Conservation (phyloP, 805 yeast genomes). For the Candida alai region DNA sequence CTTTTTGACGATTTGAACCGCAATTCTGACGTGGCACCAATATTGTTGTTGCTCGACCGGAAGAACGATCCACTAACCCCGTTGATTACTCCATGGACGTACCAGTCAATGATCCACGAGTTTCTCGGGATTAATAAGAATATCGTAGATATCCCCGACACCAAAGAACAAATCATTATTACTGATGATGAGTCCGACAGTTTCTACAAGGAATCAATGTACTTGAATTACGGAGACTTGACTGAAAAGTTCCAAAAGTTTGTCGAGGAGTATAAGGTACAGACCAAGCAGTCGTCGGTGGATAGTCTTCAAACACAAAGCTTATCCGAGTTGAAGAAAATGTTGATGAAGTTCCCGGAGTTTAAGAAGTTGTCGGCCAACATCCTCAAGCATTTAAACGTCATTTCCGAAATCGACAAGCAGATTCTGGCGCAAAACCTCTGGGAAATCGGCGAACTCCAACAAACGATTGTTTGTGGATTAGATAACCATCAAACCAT, state of each 20-base stretch:
- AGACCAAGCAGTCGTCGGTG: slow-evolving; percentile 61
- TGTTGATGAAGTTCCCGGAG: slow-evolving; percentile 92
- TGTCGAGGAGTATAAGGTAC: slow-evolving; percentile 75
- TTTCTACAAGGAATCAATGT: slow-evolving; percentile 79
- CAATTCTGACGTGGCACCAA: slow-evolving; percentile 62
- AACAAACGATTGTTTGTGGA: slow-evolving; percentile 73
- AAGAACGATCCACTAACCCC: slow-evolving; percentile 93
- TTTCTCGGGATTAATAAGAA: slow-evolving; percentile 79
- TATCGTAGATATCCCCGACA: slow-evolving; percentile 62
- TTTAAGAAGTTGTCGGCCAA: slow-evolving; percentile 83
- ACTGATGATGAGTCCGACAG: slow-evolving; percentile 63
- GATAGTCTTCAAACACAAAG: slow-evolving; percentile 61
- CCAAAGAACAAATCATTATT: slow-evolving; percentile 41
- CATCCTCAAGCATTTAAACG: slow-evolving; percentile 86
- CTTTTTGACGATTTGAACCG: slow-evolving; percentile 65
- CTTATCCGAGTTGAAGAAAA: slow-evolving; percentile 84
- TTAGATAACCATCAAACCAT: slow-evolving; percentile 37
- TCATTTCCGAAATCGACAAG: slow-evolving; percentile 82
- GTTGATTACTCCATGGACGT: slow-evolving; percentile 92
- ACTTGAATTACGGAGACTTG: slow-evolving; percentile 88
- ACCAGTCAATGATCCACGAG: slow-evolving; percentile 96
- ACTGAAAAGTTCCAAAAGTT: slow-evolving; percentile 84
- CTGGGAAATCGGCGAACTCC: slow-evolving; percentile 86
- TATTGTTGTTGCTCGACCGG: slow-evolving; percentile 75
- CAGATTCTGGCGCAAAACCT: slow-evolving; percentile 59